Base-by-base conservation (phyloP, 176 grass and related monocot genomes). In the Lolium perenne region DNA sequence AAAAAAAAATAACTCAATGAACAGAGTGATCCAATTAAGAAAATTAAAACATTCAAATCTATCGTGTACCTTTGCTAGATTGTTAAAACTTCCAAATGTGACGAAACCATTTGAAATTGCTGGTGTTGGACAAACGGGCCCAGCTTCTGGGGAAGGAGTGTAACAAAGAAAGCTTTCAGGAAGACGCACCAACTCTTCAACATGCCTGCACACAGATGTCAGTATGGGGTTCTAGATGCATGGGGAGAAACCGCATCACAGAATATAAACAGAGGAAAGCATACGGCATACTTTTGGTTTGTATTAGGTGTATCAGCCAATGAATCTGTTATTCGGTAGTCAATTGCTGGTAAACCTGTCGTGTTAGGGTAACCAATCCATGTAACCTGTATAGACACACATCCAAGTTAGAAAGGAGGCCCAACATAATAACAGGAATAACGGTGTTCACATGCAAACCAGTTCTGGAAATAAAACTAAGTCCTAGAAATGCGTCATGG, bases 291-390 rank as follows among this genome's bases (percentile, higher is more conserved):
- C 97, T 93, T 96, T 83, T 99, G 94, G 20, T 80, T 88, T 83
- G 88, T 90, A 69, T 43, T 90, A 78, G 84, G 89, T 85, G 97
- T 89, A 88, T 99, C 97, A 64, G 90, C 90, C 66, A 96, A 90
- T 68, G 87, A 83, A 56, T 99, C 97, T 78, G 97, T 92, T 63
- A 99, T 96, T 87, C 97, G 71, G 75, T 99, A 99, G 65, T 99
- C 97, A 91, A 99, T 91, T 85, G 94, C 87, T 84, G 97, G 97
- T 84, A 96, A 87, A 90, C 97, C 97, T 87, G 97, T 99, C 56
- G 97, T 99, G 84, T 99, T 99, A 86, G 97, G 97, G 85, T 99
- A 99, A 56, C 97, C 97, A 83, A 99, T 99, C 97, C 97, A 99
- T 22, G 97, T 94, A 82, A 94, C 97, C 97, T 99, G 80, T 46